A percentile compares a stretch with the other conserved stretches of the same genome.
phyloP scores from a whole-genome alignment of 1,284 basidiomycete species.

The Papiliotrema flavescens region DNA sequence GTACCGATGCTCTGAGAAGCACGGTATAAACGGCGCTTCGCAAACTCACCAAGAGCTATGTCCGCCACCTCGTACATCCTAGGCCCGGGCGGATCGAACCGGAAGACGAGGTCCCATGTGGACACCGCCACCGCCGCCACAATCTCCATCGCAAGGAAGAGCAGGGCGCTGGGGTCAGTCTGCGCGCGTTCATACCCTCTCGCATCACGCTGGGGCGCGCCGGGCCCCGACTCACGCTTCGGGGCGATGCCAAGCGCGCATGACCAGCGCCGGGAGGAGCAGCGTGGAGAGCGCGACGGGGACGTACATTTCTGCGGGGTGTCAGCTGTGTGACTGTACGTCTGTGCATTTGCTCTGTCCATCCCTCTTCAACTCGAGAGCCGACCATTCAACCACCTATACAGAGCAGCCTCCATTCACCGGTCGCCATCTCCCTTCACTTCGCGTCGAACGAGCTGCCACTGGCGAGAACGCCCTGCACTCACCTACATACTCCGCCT shows the following conservation, averaged over 20 bases:
- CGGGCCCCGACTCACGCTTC: background rate
- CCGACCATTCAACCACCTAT: too few relatives aligned
- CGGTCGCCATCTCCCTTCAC: too few relatives aligned
- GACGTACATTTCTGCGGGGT: too few relatives aligned
- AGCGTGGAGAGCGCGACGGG: conserved; percentile 1
- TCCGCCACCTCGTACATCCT: conserved; percentile 8
- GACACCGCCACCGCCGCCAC: conserved; percentile 8
- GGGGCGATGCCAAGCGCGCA: conserved; percentile 6
- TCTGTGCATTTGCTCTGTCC: too few relatives aligned
- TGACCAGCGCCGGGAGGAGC: conserved; percentile 1
- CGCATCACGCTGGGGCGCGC: background rate
- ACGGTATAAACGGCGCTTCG: too few relatives aligned
- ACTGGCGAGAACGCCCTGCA: too few relatives aligned
- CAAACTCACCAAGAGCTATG: conserved; percentile 15
- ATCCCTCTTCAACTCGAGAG: too few relatives aligned
- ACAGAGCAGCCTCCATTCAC: too few relatives aligned
- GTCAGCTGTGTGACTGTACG: too few relatives aligned
- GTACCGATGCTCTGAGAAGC: too few relatives aligned
- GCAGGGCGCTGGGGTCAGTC: conserved; percentile 6
- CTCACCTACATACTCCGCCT: too few relatives aligned
- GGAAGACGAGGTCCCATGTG: conserved; percentile 16
- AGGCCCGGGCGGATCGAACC: conserved; percentile 1
- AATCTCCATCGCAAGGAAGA: conserved; percentile 19
- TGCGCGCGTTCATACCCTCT: background rate
- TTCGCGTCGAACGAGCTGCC: too few relatives aligned